Percentiles rank a stretch among this genome's conserved stretches.
Conservation (phyloP, 441 rosid species). For the Macaranga tanarius region DNA sequence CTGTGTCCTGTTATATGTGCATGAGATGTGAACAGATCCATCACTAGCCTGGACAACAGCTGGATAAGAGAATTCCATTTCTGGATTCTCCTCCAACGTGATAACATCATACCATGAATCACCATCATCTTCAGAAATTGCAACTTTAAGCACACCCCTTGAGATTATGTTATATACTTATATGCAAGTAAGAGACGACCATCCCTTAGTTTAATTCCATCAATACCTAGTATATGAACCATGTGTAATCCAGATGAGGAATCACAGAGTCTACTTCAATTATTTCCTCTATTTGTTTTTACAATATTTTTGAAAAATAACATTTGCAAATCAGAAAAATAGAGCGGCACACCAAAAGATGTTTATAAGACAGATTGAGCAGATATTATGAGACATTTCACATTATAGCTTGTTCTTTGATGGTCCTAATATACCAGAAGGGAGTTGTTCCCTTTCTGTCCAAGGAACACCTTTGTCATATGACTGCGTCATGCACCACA, state of each 20-base stretch:
- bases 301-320: not conserved
- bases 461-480: constrained; percentile 75
- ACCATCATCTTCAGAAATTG: constrained; percentile 70
- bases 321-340: not conserved
- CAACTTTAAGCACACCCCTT: constrained; percentile 78
- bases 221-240: constrained; percentile 49
- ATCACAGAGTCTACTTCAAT: not conserved
- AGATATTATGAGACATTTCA: not conserved
- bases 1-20: constrained; percentile 78
- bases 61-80: constrained; percentile 83
- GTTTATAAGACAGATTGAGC: not conserved
- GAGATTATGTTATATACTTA: constrained; percentile 82
- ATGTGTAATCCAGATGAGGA: constrained; percentile 5
- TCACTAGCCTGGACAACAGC: constrained; percentile 76
- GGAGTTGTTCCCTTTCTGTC: constrained; percentile 83
- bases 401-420: constrained; percentile 74
- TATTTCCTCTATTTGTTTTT: not conserved
- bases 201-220: constrained; percentile 71
- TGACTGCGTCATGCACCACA: constrained; percentile 88
- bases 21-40: constrained; percentile 69
- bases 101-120: constrained; percentile 72
- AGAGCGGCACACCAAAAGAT: not conserved
- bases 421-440: constrained; percentile 88
- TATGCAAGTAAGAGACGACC: constrained; percentile 70
- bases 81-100: constrained; percentile 56